phyloP scores from a whole-genome alignment of 139 green algal species.

The Coelastrella sp. region DNA sequence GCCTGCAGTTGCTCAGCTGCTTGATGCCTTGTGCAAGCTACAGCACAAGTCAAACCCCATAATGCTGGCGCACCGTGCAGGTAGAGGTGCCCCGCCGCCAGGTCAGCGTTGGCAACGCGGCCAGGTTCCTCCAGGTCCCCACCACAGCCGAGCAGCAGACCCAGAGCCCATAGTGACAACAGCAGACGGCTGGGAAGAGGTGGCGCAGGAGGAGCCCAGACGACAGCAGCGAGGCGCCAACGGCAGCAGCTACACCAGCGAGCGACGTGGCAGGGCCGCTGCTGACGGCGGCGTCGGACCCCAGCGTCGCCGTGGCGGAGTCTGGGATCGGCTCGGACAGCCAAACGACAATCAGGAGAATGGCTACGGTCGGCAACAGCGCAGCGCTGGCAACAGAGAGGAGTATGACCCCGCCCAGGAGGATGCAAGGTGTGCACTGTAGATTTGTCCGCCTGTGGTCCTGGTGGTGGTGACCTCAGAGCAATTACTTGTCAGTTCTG shows the following conservation, averaged over 20 bases:
- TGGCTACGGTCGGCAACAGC: background rate
- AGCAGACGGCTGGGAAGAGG: constrained; percentile 29
- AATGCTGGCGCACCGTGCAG: background rate
- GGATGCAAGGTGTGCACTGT: background rate
- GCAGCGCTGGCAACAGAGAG: background rate
- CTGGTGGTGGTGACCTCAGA: background rate
- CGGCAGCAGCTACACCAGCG: background rate
- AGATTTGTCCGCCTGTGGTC: background rate
- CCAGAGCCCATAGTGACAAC: constrained; percentile 7
- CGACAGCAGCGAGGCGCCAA: background rate
- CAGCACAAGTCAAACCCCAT: no score
- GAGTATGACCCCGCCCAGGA: background rate
- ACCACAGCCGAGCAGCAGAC: constrained; percentile 20
- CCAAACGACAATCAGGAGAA: background rate
- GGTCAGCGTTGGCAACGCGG: constrained; percentile 31
- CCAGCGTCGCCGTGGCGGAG: background rate
- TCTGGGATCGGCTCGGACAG: background rate
- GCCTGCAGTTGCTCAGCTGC: no score
- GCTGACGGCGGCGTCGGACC: background rate
- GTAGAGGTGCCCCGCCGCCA: background rate
- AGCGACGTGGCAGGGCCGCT: background rate
- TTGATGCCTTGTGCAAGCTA: no score
- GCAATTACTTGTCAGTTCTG: background rate
- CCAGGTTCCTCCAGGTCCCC: background rate
- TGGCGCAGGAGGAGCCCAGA: background rate